Percentiles rank a stretch among this genome's conserved stretches.
These are phyloP conservation scores for Mucuna pruriens DNA, from an alignment of 306 rosid species.

Conservation along the genomic window DNA sequence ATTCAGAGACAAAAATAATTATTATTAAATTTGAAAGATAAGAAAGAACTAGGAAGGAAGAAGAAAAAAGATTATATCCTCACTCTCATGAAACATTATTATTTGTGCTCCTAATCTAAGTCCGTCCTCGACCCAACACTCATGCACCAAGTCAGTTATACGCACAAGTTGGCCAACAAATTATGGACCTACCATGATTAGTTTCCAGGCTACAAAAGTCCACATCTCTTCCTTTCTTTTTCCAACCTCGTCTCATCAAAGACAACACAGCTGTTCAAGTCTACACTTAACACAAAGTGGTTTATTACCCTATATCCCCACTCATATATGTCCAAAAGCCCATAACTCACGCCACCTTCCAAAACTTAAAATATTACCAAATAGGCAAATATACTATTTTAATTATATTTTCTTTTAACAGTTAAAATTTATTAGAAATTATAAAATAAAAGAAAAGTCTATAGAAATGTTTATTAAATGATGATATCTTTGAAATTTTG, in stretches of 20 bases:
- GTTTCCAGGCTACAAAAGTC: slow-evolving; percentile 10
- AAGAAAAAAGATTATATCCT: too few species aligned
- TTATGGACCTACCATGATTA: slow-evolving; percentile 45
- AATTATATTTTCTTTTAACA: too few species aligned
- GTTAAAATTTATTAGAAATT: too few species aligned
- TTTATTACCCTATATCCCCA: neutral
- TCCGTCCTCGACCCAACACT: neutral
- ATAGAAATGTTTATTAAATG: too few species aligned
- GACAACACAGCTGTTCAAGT: neutral
- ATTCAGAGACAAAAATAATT: too few species aligned
- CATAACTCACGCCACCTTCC: slow-evolving; percentile 2
- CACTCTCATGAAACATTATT: neutral
- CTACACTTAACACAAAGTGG: neutral
- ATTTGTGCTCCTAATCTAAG: neutral
- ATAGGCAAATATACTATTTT: too few species aligned
- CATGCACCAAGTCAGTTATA: neutral
- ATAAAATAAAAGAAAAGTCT: too few species aligned
- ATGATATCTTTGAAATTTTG: too few species aligned
- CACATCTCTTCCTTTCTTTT: neutral
- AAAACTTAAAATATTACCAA: too few species aligned
- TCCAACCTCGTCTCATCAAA: neutral
- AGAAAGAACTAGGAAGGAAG: too few species aligned
- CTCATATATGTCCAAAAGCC: neutral
- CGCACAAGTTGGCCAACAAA: slow-evolving; percentile 48
- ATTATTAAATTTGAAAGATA: too few species aligned